Conservation (phyloP, 129 eudicot genomes). For the Silybum marianum region DNA sequence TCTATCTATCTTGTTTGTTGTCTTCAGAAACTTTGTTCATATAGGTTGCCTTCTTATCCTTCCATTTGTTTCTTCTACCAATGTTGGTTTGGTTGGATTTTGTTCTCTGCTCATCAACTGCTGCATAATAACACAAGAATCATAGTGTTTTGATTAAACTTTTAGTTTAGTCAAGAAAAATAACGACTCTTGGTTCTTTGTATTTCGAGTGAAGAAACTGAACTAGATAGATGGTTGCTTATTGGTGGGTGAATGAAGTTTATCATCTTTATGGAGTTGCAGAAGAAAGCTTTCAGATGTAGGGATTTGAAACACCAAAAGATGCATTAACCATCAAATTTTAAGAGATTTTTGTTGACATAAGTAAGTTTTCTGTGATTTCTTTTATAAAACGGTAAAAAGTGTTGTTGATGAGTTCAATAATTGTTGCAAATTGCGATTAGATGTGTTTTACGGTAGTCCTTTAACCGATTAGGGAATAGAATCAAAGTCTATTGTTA, state of each 20-base stretch:
- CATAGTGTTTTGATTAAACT: conserved; percentile 11
- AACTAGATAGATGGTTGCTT: background rate
- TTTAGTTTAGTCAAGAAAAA: conserved; percentile 11
- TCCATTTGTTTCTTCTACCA: conserved; percentile 2
- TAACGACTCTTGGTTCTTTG: conserved; percentile 11
- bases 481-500: no score
- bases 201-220: background rate
- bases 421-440: no score
- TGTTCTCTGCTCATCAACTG: conserved; percentile 18
- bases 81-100: conserved; percentile 34
- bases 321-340: no score
- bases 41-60: conserved; percentile 16
- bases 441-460: no score
- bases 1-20: conserved; percentile 24
- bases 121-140: conserved; percentile 27
- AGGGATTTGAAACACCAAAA: no score
- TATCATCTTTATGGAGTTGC: background rate
- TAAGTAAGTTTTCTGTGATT: no score
- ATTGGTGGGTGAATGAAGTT: background rate
- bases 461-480: no score
- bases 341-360: no score
- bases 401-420: no score
- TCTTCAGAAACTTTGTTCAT: conserved; percentile 28
- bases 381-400: no score
- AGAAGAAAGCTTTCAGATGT: background rate